phyloP scores from a whole-genome alignment of 2,329 filamentous ascomycete genomes.

The Alternaria postmessia region DNA sequence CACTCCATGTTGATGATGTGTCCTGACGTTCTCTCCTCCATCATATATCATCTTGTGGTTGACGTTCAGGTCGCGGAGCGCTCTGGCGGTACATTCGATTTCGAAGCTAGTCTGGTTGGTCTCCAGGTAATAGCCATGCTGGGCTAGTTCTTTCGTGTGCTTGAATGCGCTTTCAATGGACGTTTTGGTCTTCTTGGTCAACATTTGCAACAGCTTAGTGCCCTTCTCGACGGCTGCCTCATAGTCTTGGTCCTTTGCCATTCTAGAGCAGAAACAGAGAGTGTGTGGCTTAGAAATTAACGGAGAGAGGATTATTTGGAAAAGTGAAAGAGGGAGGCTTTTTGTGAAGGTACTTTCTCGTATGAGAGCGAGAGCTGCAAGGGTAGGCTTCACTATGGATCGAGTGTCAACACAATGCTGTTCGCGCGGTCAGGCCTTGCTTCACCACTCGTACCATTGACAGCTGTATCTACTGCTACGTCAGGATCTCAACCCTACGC shows the following conservation, averaged over 20 bases:
- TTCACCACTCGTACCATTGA: neutral
- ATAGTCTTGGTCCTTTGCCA: neutral
- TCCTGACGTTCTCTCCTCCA: neutral
- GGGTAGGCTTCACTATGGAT: no score
- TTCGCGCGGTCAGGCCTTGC: neutral
- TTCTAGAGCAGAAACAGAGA: neutral
- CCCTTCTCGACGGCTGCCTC: conserved; percentile 6
- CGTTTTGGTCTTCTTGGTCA: neutral
- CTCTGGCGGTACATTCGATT: neutral
- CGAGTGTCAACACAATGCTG: neutral
- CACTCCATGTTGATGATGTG: neutral
- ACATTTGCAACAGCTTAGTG: neutral
- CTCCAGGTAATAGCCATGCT: neutral
- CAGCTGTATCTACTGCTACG: neutral
- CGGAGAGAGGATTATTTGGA: neutral
- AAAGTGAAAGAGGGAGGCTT: neutral
- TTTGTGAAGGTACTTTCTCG: neutral
- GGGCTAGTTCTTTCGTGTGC: neutral
- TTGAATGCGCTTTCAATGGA: neutral
- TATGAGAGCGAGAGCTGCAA: neutral
- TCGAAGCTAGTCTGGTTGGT: neutral
- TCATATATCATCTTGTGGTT: neutral
- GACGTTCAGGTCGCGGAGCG: neutral
- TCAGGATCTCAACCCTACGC: neutral
- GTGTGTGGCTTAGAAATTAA: neutral